Evolutionary conservation across 108 stramenopile species (phyloP), one percentile per base, ranked within the genome.

Genomic region (Skeletonema marinoi): DNA sequence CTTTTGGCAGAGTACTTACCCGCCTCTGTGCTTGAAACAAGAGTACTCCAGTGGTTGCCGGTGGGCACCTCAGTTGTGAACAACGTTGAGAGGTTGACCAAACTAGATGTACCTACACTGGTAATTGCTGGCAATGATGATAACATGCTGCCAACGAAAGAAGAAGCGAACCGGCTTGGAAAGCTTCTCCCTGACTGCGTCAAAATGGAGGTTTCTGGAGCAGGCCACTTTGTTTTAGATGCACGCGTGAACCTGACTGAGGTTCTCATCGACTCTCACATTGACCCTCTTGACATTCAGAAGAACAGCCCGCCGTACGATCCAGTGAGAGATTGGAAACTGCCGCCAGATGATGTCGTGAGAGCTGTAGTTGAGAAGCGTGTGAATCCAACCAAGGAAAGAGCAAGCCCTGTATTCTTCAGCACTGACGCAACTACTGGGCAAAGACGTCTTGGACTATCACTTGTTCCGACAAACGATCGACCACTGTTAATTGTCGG

Each of bases 201-300:
- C 19, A 87, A 83, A 54, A 81, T 93, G 71, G 76, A 82, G 17
- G 86, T 94, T 0, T 30, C 54, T 48, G 86, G 82, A 31, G 76
- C 91, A 16, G 92, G 92, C 3, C 95, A 96, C 73, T 89, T 94
- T 66, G 85, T 94, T 6, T 76, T 96, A 30, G 95, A 94, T 67
- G 84, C 80, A 6, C 67, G 81, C 17, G 84, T 96, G 50, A 96
- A 96, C 76, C 78, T 96, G 38, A 96, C 95, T n/a, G 91, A 93
- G 74, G 88, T 89, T 36, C 82, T 95, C 6, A 42, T 95, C 19
- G 92, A 92, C 59, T 89, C 93, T 30, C 77, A 90, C 11, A 82
- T 94, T 64, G 86, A 91, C 81, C 92, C 92, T 30, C 64, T 91
- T 21, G 44, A 84, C 36, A 32, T 44, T 13, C 75, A 82, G n/a